These are phyloP conservation scores for Penicillium egyptiacum DNA, from an alignment of 495 filamentous ascomycete species.

Conservation along the genomic window DNA sequence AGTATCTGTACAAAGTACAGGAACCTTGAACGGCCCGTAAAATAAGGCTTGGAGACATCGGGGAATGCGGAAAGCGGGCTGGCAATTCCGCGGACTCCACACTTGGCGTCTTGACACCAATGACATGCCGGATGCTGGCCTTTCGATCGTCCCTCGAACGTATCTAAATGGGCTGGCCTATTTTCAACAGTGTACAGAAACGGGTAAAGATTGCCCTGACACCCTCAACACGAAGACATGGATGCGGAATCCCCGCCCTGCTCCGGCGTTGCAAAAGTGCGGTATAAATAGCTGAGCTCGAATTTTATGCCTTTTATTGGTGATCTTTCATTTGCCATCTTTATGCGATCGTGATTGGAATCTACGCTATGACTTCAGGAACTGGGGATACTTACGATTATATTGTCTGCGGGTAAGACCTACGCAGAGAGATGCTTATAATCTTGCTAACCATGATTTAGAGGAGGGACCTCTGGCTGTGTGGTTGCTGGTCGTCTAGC, in stretches of 20 bases:
- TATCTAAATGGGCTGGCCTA: background rate
- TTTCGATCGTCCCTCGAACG: background rate
- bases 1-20: too few relatives aligned
- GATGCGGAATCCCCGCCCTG: background rate
- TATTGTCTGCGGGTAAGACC: conserved; percentile 38
- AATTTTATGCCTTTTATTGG: background rate
- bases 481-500: conserved; percentile 63
- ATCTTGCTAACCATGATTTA: conserved; percentile 14
- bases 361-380: conserved; percentile 18
- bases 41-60: background rate
- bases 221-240: background rate
- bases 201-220: background rate
- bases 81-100: background rate
- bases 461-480: conserved; percentile 61
- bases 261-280: background rate
- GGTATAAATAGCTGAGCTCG: background rate
- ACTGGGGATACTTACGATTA: conserved; percentile 30
- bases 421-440: background rate
- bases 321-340: background rate
- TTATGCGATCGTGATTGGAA: background rate
- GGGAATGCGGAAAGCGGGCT: conserved; percentile 1
- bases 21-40: too few relatives aligned
- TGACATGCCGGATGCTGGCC: background rate
- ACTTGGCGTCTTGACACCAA: background rate
- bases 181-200: background rate